Evolutionary conservation across 768 basidiomycete genomes (phyloP).

Genomic region (Lentinula edodes): DNA sequence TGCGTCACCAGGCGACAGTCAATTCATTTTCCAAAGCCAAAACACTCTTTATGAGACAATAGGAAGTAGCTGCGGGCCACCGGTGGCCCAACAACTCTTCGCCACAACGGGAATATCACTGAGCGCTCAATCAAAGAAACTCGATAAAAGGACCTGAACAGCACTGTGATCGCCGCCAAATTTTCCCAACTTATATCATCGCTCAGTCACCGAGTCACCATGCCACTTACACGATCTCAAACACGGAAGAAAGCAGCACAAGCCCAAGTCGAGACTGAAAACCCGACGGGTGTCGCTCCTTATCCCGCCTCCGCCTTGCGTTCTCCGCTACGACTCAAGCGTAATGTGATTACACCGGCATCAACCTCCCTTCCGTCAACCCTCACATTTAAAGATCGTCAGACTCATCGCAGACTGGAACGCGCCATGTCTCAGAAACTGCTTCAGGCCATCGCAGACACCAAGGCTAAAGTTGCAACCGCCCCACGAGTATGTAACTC

Average conservation of each 20-base stretch:
- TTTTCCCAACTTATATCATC: background rate
- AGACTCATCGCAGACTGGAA: background rate
- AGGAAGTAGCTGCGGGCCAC: background rate
- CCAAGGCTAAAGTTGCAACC: background rate
- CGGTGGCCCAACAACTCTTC: conserved; percentile 78
- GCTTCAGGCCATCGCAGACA: background rate
- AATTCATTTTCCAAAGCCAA: no score
- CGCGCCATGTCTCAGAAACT: background rate
- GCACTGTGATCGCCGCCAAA: background rate
- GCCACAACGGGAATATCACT: conserved; percentile 18
- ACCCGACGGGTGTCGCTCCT: background rate
- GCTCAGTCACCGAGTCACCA: background rate
- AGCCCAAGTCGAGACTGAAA: background rate
- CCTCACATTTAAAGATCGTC: background rate
- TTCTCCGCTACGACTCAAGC: background rate
- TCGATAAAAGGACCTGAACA: background rate
- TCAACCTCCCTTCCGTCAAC: background rate
- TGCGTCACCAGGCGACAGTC: no score
- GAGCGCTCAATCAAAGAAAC: background rate
- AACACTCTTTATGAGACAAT: no score
- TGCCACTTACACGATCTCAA: background rate
- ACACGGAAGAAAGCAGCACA: background rate
- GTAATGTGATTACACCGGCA: background rate
- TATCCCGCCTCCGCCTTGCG: background rate
- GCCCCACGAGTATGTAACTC: background rate